phyloP scores from a whole-genome alignment of 1,139 yeast species.

The Saccharomycopsis hybrid region DNA sequence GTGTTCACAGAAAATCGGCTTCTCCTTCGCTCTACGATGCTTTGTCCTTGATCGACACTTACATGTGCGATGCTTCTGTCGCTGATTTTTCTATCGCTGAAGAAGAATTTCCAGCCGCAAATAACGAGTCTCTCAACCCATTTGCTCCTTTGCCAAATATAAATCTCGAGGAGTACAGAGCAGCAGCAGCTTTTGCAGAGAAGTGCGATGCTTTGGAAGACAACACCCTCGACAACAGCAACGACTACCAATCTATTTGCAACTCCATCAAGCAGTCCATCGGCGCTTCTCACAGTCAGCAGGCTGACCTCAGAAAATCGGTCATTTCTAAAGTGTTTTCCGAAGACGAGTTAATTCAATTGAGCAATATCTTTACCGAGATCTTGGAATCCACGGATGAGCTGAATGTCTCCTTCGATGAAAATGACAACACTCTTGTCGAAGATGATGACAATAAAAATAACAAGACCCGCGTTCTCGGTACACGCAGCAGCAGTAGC shows the following conservation, averaged over 20 bases:
- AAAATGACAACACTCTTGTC: too few relatives aligned
- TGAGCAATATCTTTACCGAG: conserved; percentile 14
- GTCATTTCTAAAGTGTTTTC: conserved; percentile 18
- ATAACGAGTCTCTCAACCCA: conserved; percentile 13
- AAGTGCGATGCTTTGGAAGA: background rate
- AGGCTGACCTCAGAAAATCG: conserved; percentile 6
- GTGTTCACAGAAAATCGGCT: conserved; percentile 3
- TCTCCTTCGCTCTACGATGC: conserved; percentile 18
- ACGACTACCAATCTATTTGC: conserved; percentile 2
- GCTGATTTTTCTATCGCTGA: conserved; percentile 9
- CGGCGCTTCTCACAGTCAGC: background rate
- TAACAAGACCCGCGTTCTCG: too few relatives aligned
- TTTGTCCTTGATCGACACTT: conserved; percentile 16
- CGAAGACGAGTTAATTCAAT: conserved; percentile 15
- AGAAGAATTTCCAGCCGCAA: too few relatives aligned
- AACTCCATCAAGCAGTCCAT: background rate
- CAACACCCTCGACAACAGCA: conserved; percentile 1
- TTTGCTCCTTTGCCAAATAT: conserved; percentile 10
- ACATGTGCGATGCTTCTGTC: conserved; percentile 14
- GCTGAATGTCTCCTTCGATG: too few relatives aligned
- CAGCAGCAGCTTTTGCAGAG: too few relatives aligned
- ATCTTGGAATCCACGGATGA: too few relatives aligned
- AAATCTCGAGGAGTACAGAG: background rate
- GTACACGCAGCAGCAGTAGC: too few relatives aligned
- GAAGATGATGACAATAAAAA: too few relatives aligned